These are phyloP conservation scores for Scheffersomyces lignosus DNA, from an alignment of 805 yeast genomes.

Conservation along the genomic window DNA sequence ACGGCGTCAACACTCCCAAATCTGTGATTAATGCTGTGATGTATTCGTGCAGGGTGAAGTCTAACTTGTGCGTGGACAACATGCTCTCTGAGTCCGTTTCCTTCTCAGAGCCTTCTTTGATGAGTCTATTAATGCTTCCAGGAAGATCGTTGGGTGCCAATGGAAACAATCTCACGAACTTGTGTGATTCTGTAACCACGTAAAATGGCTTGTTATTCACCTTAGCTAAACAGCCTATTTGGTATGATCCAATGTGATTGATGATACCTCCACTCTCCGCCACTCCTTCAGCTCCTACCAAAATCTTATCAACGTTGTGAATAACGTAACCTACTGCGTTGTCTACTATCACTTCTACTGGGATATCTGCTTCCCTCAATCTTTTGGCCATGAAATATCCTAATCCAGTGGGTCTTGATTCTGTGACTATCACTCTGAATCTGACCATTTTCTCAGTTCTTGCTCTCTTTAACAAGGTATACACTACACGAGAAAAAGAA, in stretches of 20 bases:
- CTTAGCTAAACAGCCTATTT: constrained; percentile 89
- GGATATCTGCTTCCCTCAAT: constrained; percentile 71
- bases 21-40: constrained; percentile 96
- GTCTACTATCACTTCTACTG: constrained; percentile 85
- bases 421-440: constrained; percentile 89
- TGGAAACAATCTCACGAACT: constrained; percentile 95
- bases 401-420: constrained; percentile 82
- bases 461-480: constrained; percentile 72
- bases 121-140: constrained; percentile 27
- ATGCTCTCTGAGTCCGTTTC: constrained; percentile 17
- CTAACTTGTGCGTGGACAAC: constrained; percentile 50
- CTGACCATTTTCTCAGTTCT: constrained; percentile 70
- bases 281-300: constrained; percentile 99
- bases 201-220: constrained; percentile 90
- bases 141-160: constrained; percentile 91
- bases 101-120: constrained; percentile 22
- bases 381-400: constrained; percentile 71
- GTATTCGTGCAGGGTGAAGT: constrained; percentile 94
- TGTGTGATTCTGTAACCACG: constrained; percentile 92
- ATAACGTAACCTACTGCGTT: constrained; percentile 92
- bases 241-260: constrained; percentile 92
- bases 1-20: constrained; percentile 93
- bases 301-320: constrained; percentile 86
- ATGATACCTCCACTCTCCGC: constrained; percentile 98
- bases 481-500: constrained; percentile 89